Conservation (phyloP, 768 basidiomycete genomes). For the Dendrothele bispora region DNA sequence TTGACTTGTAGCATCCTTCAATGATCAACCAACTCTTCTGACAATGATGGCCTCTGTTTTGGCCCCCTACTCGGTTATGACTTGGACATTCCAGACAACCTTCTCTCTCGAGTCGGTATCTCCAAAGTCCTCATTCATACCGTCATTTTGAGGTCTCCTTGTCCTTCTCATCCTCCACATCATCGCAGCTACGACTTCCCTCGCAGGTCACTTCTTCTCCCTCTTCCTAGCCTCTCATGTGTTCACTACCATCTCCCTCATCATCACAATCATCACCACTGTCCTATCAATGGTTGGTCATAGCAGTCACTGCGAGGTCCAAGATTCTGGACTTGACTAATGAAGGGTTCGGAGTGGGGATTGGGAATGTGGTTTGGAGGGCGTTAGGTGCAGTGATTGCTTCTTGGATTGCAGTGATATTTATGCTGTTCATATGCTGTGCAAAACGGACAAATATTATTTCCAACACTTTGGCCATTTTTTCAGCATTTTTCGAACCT, state of each 20-base stretch:
- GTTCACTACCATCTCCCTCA: slow-evolving; percentile 55
- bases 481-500: too few relatives aligned
- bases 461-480: too few relatives aligned
- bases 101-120: slow-evolving; percentile 43
- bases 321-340: slow-evolving; percentile 39
- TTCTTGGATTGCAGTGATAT: slow-evolving; percentile 59
- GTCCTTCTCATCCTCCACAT: slow-evolving; percentile 69
- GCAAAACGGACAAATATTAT: too few relatives aligned
- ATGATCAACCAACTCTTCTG: slow-evolving; percentile 34
- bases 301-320: slow-evolving; percentile 52
- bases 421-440: too few relatives aligned
- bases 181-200: slow-evolving; percentile 57
- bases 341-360: slow-evolving; percentile 45
- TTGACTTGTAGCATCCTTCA: slow-evolving; percentile 24
- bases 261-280: slow-evolving; percentile 55
- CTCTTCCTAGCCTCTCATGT: slow-evolving; percentile 59
- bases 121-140: slow-evolving; percentile 41
- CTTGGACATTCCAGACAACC: slow-evolving; percentile 47
- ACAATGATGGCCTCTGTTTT: slow-evolving; percentile 50
- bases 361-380: slow-evolving; percentile 74
- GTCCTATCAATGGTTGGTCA: slow-evolving; percentile 52
- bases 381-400: slow-evolving; percentile 50
- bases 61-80: slow-evolving; percentile 73
- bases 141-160: slow-evolving; percentile 49
- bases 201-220: slow-evolving; percentile 49